Base-by-base conservation (phyloP, 2,329 filamentous ascomycete genomes). In the Calonectria leucothoes region DNA sequence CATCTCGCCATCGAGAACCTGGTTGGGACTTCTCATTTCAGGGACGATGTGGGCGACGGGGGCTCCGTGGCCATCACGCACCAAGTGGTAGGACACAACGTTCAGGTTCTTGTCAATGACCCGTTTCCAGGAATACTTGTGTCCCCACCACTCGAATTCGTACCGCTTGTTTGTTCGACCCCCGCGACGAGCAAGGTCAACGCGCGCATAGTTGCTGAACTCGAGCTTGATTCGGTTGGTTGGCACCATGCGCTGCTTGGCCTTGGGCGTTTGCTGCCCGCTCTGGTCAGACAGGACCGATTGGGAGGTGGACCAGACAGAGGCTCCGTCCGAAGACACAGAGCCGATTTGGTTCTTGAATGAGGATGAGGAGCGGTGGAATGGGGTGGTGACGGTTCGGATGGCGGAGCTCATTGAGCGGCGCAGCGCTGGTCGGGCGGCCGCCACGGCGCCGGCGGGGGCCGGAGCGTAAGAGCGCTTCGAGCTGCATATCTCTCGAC, bases 161-260 rank as follows among this genome's bases (percentile, higher is more conserved):
- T 98, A 98, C 74, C 92, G 91, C 85, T 95, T 96, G 75, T 89
- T 89, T 45, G 89, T 87, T 77, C 91, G 92, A 67, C 89, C 89
- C 55, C 89, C 87, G 77, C 91, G 92, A 65, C 94, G 91, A 77
- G 91, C 92, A 65, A 99, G 86, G 76, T 98, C 94, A 49, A 98
- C 92, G 79, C 97, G 95, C 2, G 96, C 96, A 83, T 99, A 99
- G 86, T 98, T 99, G 77, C 95, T 97, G 83, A 98, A 99, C 83
- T 98, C 96, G 39, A 99, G 90, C 85, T 95, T 94, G 83, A 96
- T 94, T 42, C 90, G 93, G 83, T 98, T 95, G 71, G 93, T 94
- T 23, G 94, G 91, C 55, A 88, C 81, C 67, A 84, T 80, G 51
- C 79, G 79, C 49, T 85, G 83, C 68, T 82, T 86, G 29, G 83